Percentiles rank a stretch among this genome's conserved stretches.
phyloP scores from a whole-genome alignment of 2,329 filamentous ascomycete genomes.

The Westerdykella sp. region DNA sequence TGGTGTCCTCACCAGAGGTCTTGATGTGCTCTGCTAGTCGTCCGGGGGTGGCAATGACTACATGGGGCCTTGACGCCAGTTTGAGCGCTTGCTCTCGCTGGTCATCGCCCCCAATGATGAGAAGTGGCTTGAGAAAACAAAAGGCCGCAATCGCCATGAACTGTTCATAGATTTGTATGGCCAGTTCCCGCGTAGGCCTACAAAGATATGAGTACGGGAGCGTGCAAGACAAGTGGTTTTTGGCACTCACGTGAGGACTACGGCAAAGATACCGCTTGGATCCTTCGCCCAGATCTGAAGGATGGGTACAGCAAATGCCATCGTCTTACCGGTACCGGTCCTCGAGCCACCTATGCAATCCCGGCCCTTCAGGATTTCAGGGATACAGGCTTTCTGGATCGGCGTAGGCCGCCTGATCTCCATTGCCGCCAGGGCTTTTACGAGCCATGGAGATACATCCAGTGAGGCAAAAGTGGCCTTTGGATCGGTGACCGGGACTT shows the following conservation, averaged over 20 bases:
- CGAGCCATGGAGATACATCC: constrained; percentile 77
- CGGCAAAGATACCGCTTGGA: constrained; percentile 81
- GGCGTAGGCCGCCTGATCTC: constrained; percentile 84
- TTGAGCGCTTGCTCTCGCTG: constrained; percentile 87
- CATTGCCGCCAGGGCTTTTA: constrained; percentile 67
- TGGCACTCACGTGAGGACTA: constrained; percentile 69
- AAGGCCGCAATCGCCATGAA: constrained; percentile 86
- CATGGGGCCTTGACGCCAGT: constrained; percentile 73
- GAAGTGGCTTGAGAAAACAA: constrained; percentile 76
- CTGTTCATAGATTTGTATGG: constrained; percentile 93
- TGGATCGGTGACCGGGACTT: constrained; percentile 11
- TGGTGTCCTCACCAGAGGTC: constrained; percentile 84
- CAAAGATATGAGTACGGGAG: constrained; percentile 4
- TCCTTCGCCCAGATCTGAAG: constrained; percentile 90
- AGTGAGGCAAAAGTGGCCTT: constrained; percentile 66
- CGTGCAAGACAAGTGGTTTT: not conserved
- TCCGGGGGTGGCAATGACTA: constrained; percentile 88
- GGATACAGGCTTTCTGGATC: constrained; percentile 90
- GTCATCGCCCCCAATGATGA: constrained; percentile 89
- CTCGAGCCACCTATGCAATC: constrained; percentile 93
- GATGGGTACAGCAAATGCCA: constrained; percentile 91
- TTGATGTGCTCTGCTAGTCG: constrained; percentile 89
- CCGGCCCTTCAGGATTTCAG: constrained; percentile 80
- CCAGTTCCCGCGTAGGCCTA: constrained; percentile 62
- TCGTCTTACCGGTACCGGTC: constrained; percentile 95